Evolutionary conservation across 441 rosid species (phyloP), one percentile per base, ranked within the genome.

Genomic region (Dalechampia spathulata): DNA sequence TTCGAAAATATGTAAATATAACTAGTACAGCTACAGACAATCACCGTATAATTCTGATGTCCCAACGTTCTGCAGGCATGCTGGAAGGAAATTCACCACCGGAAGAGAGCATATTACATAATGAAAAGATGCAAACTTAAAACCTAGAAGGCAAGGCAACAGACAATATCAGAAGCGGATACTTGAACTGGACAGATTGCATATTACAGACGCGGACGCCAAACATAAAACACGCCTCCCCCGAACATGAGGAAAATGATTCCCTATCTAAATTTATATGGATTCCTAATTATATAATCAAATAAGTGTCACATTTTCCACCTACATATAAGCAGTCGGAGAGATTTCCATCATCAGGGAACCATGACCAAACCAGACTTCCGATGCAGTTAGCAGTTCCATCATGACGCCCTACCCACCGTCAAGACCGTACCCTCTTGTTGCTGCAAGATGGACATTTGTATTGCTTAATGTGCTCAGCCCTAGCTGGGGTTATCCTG

Each of bases 401-500:
- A 63, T 38, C 55, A 66, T 49, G 69, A 79, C 62, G 67, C 13
- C 7, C 2, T 10, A 11, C 39, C 20, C 5, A 5, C 46, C 39
- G 49, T 87, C 79, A 85, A n/a, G 82, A 66, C 48, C 94, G 72
- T 6, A 77, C 83, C 74, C 96, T 80, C 74, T 85, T 88, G 79
- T 78, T 81, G 80, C 82, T 85, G 85, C 96, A 88, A 15, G 84
- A 68, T 22, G 96, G 96, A 65, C 96, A 88, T 49, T 85, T 88
- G 79, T 88, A 88, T 55, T 85, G 94, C 78, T 85, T 88, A 57
- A 88, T 83, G 63, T 85, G 90, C 78, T 85, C 94, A 1, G 96
- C 96, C 70, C 84, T 82, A 19, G 96, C 94, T 8, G 96, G 96
- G 6, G 96, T 88, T 58, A 88, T 83, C 82, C 81, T 85, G 49